A percentile compares a stretch with the other conserved stretches of the same genome.
Conservation (phyloP, 306 rosid species). For the Sesbania bispinosa region DNA sequence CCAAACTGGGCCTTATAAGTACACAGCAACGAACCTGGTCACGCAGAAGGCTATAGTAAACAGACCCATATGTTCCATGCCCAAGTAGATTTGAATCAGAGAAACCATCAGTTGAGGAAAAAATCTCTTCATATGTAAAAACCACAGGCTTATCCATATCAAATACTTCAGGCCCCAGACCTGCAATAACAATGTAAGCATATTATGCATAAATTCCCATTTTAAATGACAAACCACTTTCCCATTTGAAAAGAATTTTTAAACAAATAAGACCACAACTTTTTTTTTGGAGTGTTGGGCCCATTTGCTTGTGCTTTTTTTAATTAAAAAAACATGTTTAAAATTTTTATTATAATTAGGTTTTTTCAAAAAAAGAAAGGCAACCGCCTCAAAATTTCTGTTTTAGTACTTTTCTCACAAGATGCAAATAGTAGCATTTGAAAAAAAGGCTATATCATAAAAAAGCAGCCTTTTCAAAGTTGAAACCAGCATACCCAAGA, state of each 20-base stretch:
- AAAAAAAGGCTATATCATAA: no score
- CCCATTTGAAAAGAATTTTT: not conserved
- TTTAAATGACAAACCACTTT: conserved; percentile 15
- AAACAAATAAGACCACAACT: not conserved
- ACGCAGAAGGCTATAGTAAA: conserved; percentile 68
- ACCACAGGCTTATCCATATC: conserved; percentile 82
- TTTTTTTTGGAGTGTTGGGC: no score
- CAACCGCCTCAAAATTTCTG: no score
- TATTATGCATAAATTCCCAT: not conserved
- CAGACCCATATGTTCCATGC: conserved; percentile 95
- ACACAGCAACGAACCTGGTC: conserved; percentile 67
- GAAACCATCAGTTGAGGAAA: conserved; percentile 72
- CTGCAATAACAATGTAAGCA: conserved; percentile 42
- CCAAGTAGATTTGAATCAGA: conserved; percentile 91
- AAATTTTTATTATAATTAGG: no score
- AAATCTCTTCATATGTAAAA: conserved; percentile 75
- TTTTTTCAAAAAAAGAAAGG: no score
- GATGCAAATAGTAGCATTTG: no score
- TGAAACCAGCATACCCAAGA: not conserved
- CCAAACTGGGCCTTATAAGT: no score
- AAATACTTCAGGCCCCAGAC: conserved; percentile 58
- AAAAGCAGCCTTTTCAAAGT: no score
- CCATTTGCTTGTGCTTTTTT: no score
- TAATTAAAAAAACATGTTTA: not conserved
- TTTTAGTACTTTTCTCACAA: no score